Conservation (phyloP, 352 stramenopile species). For the Pythium oligandrum region DNA sequence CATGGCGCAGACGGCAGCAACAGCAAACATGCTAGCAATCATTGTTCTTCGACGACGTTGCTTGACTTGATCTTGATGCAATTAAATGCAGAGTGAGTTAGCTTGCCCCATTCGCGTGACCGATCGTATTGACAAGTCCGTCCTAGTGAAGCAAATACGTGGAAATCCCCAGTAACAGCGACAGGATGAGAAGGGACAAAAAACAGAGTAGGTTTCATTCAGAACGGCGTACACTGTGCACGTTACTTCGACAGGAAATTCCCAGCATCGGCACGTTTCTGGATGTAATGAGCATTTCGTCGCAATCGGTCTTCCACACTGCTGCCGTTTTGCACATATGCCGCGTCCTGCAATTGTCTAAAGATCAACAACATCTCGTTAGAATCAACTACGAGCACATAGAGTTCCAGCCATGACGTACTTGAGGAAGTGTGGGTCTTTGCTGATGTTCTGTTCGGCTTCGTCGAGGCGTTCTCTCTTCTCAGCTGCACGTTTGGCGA, state of each 20-base stretch:
- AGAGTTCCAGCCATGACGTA: constrained; percentile 17
- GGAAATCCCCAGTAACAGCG: no score
- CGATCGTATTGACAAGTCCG: no score
- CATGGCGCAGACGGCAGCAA: no score
- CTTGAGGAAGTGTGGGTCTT: constrained; percentile 78
- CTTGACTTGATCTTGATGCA: no score
- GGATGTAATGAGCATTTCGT: constrained; percentile 84
- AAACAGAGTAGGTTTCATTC: no score
- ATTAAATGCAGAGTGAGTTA: no score
- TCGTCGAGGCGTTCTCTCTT: constrained; percentile 59
- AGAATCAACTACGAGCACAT: not conserved
- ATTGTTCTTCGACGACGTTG: no score
- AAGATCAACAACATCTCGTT: constrained; percentile 3
- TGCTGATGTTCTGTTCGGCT: constrained; percentile 37
- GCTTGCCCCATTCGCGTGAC: no score
- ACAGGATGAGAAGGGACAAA: no score
- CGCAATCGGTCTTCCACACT: constrained; percentile 73
- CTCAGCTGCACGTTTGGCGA: constrained; percentile 37
- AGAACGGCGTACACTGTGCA: no score
- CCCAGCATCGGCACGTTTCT: constrained; percentile 63
- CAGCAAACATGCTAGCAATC: no score
- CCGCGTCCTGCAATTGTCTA: constrained; percentile 65
- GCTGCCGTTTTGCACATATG: constrained; percentile 58
- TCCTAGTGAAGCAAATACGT: no score
- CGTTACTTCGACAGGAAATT: constrained; percentile 79